Percentiles rank a stretch among this genome's conserved stretches.
Evolutionary conservation across 148 eudicot genomes (phyloP).

Genomic region (Gaultheria prostrata): DNA sequence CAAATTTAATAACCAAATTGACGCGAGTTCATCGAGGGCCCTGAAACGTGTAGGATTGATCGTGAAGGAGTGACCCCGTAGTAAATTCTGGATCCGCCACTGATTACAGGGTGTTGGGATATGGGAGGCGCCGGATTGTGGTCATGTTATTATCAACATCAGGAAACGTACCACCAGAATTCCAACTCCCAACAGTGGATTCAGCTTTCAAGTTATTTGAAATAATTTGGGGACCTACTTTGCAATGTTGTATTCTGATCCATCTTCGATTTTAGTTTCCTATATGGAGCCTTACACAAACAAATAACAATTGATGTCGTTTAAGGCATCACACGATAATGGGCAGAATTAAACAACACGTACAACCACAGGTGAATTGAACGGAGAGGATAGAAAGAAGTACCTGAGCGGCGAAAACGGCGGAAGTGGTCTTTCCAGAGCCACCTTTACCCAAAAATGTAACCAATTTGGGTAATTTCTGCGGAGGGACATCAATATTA

Average conservation of each 20-base stretch:
- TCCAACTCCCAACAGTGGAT: constrained; percentile 3
- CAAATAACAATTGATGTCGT: background rate
- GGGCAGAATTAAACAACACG: background rate
- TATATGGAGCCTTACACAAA: background rate
- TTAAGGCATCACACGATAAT: background rate
- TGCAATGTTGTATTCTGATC: background rate
- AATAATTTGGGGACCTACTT: background rate
- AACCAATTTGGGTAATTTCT: constrained; percentile 52
- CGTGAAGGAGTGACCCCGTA: no score
- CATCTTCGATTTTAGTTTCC: background rate
- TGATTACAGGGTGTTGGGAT: no score
- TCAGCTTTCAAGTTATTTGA: background rate
- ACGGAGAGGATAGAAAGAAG: background rate
- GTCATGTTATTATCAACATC: no score
- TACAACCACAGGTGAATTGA: background rate
- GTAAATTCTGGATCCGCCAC: no score
- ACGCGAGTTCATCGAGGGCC: no score
- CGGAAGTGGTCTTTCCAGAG: constrained; percentile 85
- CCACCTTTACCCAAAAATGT: constrained; percentile 96
- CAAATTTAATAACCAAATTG: no score
- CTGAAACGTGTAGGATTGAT: no score
- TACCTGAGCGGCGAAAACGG: constrained; percentile 94
- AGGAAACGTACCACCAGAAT: background rate
- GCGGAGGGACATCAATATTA: constrained; percentile 11
- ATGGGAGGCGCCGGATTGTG: no score